Base-by-base conservation (phyloP, 2,329 filamentous ascomycete species). In the Colletotrichum trifolii region DNA sequence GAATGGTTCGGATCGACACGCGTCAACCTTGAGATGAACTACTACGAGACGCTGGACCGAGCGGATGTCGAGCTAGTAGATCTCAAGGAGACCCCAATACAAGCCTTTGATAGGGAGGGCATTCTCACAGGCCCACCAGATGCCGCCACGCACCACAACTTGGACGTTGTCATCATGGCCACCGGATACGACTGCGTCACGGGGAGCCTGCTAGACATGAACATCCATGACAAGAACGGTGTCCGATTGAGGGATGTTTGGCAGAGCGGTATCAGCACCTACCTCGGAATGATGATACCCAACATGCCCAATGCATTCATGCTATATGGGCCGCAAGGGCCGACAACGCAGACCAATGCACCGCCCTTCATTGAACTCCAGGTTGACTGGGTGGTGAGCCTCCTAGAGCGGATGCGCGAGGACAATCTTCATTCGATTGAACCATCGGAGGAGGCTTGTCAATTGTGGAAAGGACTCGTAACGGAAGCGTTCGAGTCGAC, bases 121-220 rank as follows among this genome's bases (percentile, higher is more conserved):
- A 59, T 68, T n/a, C 13, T 56, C 8, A 60, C 46, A 10, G 39
- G 57, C 11, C 17, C 17, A 17, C 17, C 17, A 17, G 17, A 17
- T 17, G 49, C 12, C 17, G 2, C n/a, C 12, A 25, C 9, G 17
- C n/a, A 38, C 13, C 46, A 57, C 25, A 40, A 63, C 4, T 33
- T 67, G 17, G 65, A 67, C 52, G 9, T 69, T 8, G 43, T 67
- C 46, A 66, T 72, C 13, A 17, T 63, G 6, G 70, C 69, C 3
- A 71, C 70, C 2, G 70, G 70, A 2, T 71, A 71, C 50, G 70
- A 71, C 43, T 63, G 60, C 2, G 48, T 72, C 11, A 72, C 70
- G 1, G 70, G 69, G 11, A 69, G 70, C 35, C 49, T 71, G 11
- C 50, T 61, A n/a, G 69, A 69, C 34, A 70, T 71, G 67, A 69